Evolutionary conservation across 176 grass and related monocot genomes (phyloP), one percentile per base, ranked within the genome.

Genomic region (Oryza meyeriana): DNA sequence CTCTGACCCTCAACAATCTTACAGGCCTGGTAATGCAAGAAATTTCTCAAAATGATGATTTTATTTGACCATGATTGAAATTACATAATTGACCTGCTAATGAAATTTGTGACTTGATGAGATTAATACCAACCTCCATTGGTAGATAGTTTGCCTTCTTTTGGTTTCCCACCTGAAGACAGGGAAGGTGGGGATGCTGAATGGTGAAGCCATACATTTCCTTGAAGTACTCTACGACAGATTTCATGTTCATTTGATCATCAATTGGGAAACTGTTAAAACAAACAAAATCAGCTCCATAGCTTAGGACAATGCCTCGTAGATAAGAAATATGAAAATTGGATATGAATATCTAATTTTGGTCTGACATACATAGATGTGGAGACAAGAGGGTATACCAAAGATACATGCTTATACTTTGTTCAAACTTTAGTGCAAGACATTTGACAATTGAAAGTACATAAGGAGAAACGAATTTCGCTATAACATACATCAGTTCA

Each of bases 201-300:
- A 99, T 99, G 9, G 97, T 99, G 69, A 99, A 99, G 8, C 97
- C 97, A 73, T 99, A 99, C 93, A 99, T 94, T 85, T 99, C 97
- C 84, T 96, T 91, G 89, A 99, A 99, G 84, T 99, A 99, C 44
- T 99, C 97, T 11, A 99, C 83, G 8, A 99, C 97, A 11, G 93
- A 99, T 85, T 99, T 99, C 97, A 99, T 99, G 79, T 99, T 99
- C 97, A 99, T 99, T 86, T 99, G 91, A 77, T 99, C 97, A 85
- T 99, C 97, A 40, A 99, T 90, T 22, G 97, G 97, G 55, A 99
- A 99, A 45, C 97, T 99, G 75, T 28, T 26, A 69, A 83, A 87
- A 42, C 0, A 67, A 48, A 18, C 13, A 79, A 74, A 74, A 67
- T n/a, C 61, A 84, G 45, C 20, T 26, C 8, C 32, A 71, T 38